Base-by-base conservation (phyloP, 768 basidiomycete species). In the Lentinula aciculospora region DNA sequence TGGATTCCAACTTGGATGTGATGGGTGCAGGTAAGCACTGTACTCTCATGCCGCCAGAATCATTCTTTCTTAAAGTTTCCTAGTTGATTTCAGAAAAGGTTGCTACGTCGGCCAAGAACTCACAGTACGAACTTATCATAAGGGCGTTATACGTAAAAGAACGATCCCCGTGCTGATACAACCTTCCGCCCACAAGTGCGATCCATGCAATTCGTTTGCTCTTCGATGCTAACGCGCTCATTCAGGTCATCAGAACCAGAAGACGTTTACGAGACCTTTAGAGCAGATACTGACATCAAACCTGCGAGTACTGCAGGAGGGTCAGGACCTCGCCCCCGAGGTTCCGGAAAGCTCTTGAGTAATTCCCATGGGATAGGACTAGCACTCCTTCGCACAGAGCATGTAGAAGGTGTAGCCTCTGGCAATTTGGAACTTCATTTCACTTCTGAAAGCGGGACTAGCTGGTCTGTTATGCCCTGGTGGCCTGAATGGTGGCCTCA, bases 91-190 rank as follows among this genome's bases (percentile, higher is more conserved):
- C 70, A 78, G 92, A 57, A 99, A 99, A 74, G 97, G 97, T 2
- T 99, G 97, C 68, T 98, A 98, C 67, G 88, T 98, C 4, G 97
- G 97, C 8, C 97, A 99, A 76, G 97, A 98, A 66, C 77, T 98
- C 39, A 98, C 95, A 0, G 95, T 97, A 5, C 83, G 97, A 53
- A 98, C 96, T 36, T 96, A 96, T 70, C 94, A 98, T 69, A 98
- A 89, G 5, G 97, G 97, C 10, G 79, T 88, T 27, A 76, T 97
- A 42, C 80, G 97, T 60, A 98, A 98, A 70, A 84, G 97, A 12
- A 89, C 95, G 31, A 72, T 94, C 10, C 94, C 94, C 2, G 81
- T 98, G n/a, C 62, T 74, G 2, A 72, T 94, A 31, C 76, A 81
- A 60, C 61, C 74, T 34, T 45, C 44, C 31, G 28, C 10, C 12